A percentile compares a stretch with the other conserved stretches of the same genome.
Conservation (phyloP, 345 rosid species). For the Mangifera indica region DNA sequence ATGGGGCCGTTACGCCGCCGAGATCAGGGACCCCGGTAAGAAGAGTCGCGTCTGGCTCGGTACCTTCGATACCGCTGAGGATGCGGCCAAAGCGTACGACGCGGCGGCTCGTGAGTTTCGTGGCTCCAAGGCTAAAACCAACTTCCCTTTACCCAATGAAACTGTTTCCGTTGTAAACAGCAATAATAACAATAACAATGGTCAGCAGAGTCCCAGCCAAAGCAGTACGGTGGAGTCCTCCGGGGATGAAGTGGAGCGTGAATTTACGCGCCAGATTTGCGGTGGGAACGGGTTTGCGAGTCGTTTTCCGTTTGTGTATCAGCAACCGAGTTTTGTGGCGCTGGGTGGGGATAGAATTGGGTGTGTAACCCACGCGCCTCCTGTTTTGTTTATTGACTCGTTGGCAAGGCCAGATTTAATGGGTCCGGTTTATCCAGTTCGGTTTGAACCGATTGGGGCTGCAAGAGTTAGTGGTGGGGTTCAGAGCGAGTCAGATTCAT, state of each 20-base stretch:
- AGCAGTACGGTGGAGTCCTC: conserved; percentile 46
- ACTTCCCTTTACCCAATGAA: conserved; percentile 47
- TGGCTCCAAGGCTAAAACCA: conserved; percentile 65
- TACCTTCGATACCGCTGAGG: conserved; percentile 67
- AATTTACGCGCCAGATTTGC: conserved; percentile 21
- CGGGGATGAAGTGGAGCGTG: conserved; percentile 37
- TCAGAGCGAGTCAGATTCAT: conserved; percentile 44
- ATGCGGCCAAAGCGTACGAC: conserved; percentile 68
- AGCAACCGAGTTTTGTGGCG: conserved; percentile 27
- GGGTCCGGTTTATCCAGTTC: conserved; percentile 46
- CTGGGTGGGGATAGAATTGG: conserved; percentile 13
- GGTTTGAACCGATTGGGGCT: conserved; percentile 37
- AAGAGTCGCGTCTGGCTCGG: conserved; percentile 75
- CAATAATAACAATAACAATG: neutral
- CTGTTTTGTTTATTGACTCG: conserved; percentile 39
- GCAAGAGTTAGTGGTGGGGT: conserved; percentile 18
- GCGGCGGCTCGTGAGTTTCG: conserved; percentile 62
- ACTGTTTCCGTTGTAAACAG: neutral
- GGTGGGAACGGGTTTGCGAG: conserved; percentile 21
- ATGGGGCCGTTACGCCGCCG: conserved; percentile 82
- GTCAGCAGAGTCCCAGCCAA: conserved; percentile 36
- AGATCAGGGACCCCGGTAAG: conserved; percentile 71
- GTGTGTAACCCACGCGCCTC: conserved; percentile 21
- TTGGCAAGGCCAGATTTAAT: conserved; percentile 36
- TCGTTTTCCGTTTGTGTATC: conserved; percentile 52